A percentile compares a stretch with the other conserved stretches of the same genome.
These are phyloP conservation scores for Parachlorella kessleri DNA, from an alignment of 139 green algal species.

Conservation along the genomic window DNA sequence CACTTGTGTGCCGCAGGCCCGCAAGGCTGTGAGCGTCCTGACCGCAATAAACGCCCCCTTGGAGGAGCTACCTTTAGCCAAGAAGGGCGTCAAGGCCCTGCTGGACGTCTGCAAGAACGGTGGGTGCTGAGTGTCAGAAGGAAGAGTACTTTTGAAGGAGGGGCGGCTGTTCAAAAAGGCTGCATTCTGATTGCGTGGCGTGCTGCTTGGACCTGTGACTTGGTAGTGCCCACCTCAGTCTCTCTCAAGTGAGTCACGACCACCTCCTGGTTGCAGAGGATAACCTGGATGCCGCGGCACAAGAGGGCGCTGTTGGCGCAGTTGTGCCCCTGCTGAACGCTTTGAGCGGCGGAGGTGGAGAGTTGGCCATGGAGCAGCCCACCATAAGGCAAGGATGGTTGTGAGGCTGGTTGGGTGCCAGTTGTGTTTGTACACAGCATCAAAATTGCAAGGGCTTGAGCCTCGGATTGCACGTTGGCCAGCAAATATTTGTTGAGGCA, in stretches of 20 bases:
- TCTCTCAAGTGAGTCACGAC: no score
- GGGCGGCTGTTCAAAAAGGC: no score
- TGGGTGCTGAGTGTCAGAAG: no score
- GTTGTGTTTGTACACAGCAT: no score
- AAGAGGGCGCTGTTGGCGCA: slow-evolving; percentile 60
- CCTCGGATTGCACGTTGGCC: no score
- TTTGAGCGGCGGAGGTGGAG: slow-evolving; percentile 19
- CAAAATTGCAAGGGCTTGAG: no score
- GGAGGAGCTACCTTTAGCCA: slow-evolving; percentile 11
- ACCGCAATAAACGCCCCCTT: slow-evolving; percentile 6
- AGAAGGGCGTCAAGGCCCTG: slow-evolving; percentile 21
- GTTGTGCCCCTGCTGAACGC: slow-evolving; percentile 72
- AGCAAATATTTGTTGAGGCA: no score
- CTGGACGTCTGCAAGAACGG: slow-evolving; percentile 45
- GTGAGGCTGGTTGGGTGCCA: no score
- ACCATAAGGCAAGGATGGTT: slow-evolving; percentile 8
- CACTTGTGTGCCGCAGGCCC: neutral
- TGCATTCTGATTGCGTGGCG: no score
- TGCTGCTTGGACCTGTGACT: no score
- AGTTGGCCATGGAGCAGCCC: slow-evolving; percentile 15
- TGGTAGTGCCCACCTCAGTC: no score
- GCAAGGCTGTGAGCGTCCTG: slow-evolving; percentile 5
- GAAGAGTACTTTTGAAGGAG: no score
- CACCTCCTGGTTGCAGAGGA: slow-evolving; percentile 73
- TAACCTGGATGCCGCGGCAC: slow-evolving; percentile 72